Evolutionary conservation across 805 yeast species (phyloP).

Genomic region (Novakomyces olei): DNA sequence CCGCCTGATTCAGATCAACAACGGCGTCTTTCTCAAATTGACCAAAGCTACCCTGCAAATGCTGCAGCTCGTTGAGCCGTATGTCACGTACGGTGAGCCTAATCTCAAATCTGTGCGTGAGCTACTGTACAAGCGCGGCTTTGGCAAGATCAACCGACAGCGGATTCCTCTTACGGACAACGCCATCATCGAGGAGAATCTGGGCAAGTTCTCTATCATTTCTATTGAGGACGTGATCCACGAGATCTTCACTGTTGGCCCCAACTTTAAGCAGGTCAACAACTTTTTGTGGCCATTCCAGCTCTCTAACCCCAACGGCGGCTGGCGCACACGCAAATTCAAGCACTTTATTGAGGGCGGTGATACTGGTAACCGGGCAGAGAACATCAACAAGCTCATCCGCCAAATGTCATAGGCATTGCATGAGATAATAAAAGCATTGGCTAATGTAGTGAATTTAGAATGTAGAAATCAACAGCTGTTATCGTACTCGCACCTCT

Average conservation of each 20-base stretch:
- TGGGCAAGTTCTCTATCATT: slow-evolving; percentile 55
- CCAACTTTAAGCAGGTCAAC: slow-evolving; percentile 67
- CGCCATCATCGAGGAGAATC: slow-evolving; percentile 43
- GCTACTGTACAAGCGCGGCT: slow-evolving; percentile 64
- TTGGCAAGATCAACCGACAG: slow-evolving; percentile 63
- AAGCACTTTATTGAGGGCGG: slow-evolving; percentile 71
- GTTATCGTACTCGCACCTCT: too few species aligned
- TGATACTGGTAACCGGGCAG: slow-evolving; percentile 66
- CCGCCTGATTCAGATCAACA: slow-evolving; percentile 58
- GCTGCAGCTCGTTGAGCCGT: slow-evolving; percentile 59
- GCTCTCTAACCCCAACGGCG: slow-evolving; percentile 63
- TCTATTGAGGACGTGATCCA: slow-evolving; percentile 60
- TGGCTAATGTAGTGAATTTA: too few species aligned
- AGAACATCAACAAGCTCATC: slow-evolving; percentile 52
- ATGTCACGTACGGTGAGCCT: slow-evolving; percentile 68
- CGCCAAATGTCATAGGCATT: slow-evolving; percentile 41
- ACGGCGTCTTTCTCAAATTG: slow-evolving; percentile 57
- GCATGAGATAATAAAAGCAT: too few species aligned
- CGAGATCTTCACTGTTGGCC: slow-evolving; percentile 66
- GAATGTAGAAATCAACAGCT: too few species aligned
- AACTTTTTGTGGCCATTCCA: slow-evolving; percentile 75
- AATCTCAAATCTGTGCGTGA: slow-evolving; percentile 49
- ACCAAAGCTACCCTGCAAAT: slow-evolving; percentile 64
- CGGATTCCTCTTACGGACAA: slow-evolving; percentile 52
- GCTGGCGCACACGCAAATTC: slow-evolving; percentile 63